Evolutionary conservation across 2,329 filamentous ascomycete species (phyloP), one percentile per base, ranked within the genome.

Genomic region (Fusarium sp.): DNA sequence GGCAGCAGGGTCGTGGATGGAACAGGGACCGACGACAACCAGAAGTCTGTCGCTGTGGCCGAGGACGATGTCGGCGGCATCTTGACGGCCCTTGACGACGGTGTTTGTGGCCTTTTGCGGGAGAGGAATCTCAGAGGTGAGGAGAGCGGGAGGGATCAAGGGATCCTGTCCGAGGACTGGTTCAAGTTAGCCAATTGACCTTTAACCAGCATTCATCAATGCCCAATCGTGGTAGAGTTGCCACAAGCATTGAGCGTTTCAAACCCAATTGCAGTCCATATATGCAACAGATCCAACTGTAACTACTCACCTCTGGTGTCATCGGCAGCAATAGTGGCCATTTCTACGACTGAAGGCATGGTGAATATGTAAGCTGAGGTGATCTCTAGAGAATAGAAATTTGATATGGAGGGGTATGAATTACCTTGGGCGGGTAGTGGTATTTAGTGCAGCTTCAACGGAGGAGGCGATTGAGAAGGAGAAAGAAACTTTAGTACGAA

Each of bases 141-240:
- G 89, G 68, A 97, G 86, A 68, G 91, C 89, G 38, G 94, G 94
- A 43, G 92, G 89, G 75, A 97, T 95, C 73, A 98, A 82, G 72
- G 94, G 92, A 78, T 97, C 93, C 83, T 97, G 94, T 68, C 93
- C 93, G 74, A 96, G 82, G 78, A 97, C 94, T 97, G 57, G n/a
- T 23, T 23, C 14, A 19, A 15, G 65, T 74, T 53, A 72, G 67
- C 49, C 23, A 36, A 33, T 23, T 9, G 8, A 19, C 37, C 17
- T 36, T 38, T 36, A 21, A 32, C 31, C 31, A 11, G 31, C 8
- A 19, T 38, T 23, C 10, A 9, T 13, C 19, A 19, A 19, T 19
- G 19, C 19, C 19, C 19, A 19, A 19, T 19, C 19, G 19, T 19
- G 19, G 19, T 19, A 19, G 39, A 19, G 39, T 49, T 36, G 33